phyloP scores from a whole-genome alignment of 495 filamentous ascomycete genomes.

The Podospora tetraspora region DNA sequence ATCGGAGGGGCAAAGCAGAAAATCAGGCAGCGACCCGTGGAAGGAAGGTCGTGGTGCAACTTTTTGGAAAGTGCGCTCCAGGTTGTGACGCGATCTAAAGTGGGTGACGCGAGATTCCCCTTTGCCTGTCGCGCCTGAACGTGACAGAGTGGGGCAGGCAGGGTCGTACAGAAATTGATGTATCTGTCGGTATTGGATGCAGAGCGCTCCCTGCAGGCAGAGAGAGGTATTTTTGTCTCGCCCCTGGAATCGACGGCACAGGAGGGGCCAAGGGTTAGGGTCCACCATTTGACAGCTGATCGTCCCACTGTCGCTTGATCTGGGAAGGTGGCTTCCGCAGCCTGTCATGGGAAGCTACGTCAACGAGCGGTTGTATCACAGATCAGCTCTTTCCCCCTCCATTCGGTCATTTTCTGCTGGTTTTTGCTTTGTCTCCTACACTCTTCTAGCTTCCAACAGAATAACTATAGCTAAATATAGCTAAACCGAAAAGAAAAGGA shows the following conservation, averaged over 20 bases:
- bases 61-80: not conserved
- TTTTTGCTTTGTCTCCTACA: not conserved
- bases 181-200: not conserved
- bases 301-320: not conserved
- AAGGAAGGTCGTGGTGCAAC: conserved; percentile 1
- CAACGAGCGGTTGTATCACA: not conserved
- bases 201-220: no score
- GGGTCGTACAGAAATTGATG: not conserved
- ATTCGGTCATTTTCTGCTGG: not conserved
- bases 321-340: conserved; percentile 11
- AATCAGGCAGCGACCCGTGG: conserved; percentile 4
- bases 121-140: conserved; percentile 11
- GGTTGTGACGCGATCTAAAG: conserved; percentile 3
- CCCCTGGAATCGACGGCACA: not conserved
- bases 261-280: not conserved
- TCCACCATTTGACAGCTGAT: not conserved
- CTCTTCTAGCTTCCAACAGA: not conserved
- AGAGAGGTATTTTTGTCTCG: conserved; percentile 1
- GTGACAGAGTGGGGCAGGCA: conserved; percentile 4
- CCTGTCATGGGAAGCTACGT: conserved; percentile 11
- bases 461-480: not conserved
- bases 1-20: not conserved
- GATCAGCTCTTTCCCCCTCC: not conserved
- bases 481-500: not conserved
- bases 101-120: conserved; percentile 6